phyloP scores from a whole-genome alignment of 192 early-diverging fungal species.

The Backusella circina region DNA sequence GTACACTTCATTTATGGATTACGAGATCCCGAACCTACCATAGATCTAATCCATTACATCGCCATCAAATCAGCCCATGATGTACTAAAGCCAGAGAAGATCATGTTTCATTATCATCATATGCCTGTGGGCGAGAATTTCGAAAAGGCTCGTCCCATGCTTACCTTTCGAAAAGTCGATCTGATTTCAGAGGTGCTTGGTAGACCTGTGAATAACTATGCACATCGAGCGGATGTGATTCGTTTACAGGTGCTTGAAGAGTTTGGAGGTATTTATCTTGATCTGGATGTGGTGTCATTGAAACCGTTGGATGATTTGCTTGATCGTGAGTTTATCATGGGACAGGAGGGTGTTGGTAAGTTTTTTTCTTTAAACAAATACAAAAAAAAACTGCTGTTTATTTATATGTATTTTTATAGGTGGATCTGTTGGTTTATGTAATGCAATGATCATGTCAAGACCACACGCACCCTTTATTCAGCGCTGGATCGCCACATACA shows the following conservation, averaged over 20 bases:
- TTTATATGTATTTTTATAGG: constrained; percentile 8
- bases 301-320: constrained; percentile 44
- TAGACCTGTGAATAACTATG: constrained; percentile 35
- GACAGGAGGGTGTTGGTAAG: constrained; percentile 39
- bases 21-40: constrained; percentile 23
- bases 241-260: constrained; percentile 37
- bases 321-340: constrained; percentile 46
- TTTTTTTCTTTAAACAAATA: no score
- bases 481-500: constrained; percentile 45
- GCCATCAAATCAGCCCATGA: constrained; percentile 49
- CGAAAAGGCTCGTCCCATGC: constrained; percentile 22
- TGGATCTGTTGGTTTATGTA: constrained; percentile 42
- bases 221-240: constrained; percentile 47
- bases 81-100: constrained; percentile 33
- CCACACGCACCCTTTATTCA: constrained; percentile 42
- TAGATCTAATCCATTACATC: constrained; percentile 45
- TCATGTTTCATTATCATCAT: constrained; percentile 44
- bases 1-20: constrained; percentile 50
- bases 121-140: constrained; percentile 40
- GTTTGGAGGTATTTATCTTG: constrained; percentile 54
- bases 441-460: constrained; percentile 43
- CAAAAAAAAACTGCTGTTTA: background rate
- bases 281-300: constrained; percentile 47
- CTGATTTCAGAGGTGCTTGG: constrained; percentile 40
- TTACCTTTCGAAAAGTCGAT: constrained; percentile 31